phyloP scores from a whole-genome alignment of 768 basidiomycete genomes.

The Arthromyces matolae region DNA sequence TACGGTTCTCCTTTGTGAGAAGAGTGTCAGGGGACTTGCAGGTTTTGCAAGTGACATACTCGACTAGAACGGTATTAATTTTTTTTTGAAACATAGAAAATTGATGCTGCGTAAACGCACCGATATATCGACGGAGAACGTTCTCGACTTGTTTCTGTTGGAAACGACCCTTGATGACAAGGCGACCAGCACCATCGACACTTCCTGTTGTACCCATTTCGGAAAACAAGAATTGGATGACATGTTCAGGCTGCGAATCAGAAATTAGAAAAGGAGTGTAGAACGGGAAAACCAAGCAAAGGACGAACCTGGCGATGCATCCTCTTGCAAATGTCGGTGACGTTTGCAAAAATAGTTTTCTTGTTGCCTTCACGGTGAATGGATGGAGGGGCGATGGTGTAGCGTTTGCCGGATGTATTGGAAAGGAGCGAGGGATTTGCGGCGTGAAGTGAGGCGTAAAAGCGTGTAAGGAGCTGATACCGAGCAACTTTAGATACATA shows the following conservation, averaged over 20 bases:
- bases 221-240: constrained; percentile 94
- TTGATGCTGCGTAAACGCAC: constrained; percentile 43
- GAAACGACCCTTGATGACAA: constrained; percentile 98
- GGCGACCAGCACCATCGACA: constrained; percentile 85
- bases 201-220: constrained; percentile 98
- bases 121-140: constrained; percentile 92
- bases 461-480: constrained; percentile 89
- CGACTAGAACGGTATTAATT: constrained; percentile 48
- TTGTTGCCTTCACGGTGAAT: constrained; percentile 96
- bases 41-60: constrained; percentile 99
- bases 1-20: constrained; percentile 95
- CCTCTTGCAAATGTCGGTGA: constrained; percentile 95
- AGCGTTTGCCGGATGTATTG: constrained; percentile 83
- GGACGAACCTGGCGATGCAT: constrained; percentile 78
- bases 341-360: constrained; percentile 94
- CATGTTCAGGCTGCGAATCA: constrained; percentile 85
- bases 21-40: constrained; percentile 99
- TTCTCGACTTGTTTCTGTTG: constrained; percentile 99
- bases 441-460: constrained; percentile 86
- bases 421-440: constrained; percentile 89
- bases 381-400: constrained; percentile 95
- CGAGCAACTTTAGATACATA: no score
- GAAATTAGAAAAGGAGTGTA: not conserved
- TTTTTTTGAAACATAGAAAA: not conserved
- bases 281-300: not conserved